Percentiles rank a stretch among this genome's conserved stretches.
Conservation (phyloP, 2,329 filamentous ascomycete genomes). For the Fonsecaea multimorphosa region DNA sequence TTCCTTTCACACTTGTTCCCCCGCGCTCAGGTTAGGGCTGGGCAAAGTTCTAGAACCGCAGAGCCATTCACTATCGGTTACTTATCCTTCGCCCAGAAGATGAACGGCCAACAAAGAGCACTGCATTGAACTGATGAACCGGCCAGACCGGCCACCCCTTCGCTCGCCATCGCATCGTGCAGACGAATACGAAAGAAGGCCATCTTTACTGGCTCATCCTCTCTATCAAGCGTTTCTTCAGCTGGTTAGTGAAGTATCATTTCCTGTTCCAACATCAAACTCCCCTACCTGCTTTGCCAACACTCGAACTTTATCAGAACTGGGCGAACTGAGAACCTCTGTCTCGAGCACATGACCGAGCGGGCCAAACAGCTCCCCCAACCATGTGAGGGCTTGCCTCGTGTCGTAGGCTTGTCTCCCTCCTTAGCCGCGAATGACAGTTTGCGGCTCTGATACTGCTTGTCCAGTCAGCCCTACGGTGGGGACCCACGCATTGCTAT, state of each 20-base stretch:
- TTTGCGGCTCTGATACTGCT: not conserved
- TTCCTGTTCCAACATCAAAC: not conserved
- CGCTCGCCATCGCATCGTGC: not conserved
- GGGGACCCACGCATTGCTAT: not conserved
- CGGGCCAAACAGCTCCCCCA: not conserved
- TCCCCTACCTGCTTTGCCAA: not conserved
- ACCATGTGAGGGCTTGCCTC: not conserved
- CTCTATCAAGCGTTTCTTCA: not conserved
- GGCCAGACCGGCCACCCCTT: not conserved
- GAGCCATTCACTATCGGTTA: not conserved
- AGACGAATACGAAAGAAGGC: constrained; percentile 11
- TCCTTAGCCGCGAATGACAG: not conserved
- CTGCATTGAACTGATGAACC: not conserved
- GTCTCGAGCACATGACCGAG: not conserved
- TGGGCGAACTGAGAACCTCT: not conserved
- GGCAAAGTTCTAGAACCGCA: not conserved
- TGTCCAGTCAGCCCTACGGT: not conserved
- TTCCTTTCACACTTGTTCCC: not conserved
- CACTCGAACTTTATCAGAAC: not conserved
- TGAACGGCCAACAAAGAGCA: not conserved
- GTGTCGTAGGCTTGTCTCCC: not conserved
- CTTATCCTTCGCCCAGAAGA: not conserved
- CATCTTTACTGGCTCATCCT: not conserved
- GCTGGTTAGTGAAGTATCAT: not conserved
- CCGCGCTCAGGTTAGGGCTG: not conserved